Conservation (phyloP, 179 eudicot genomes). For the Carnegiea gigantea region DNA sequence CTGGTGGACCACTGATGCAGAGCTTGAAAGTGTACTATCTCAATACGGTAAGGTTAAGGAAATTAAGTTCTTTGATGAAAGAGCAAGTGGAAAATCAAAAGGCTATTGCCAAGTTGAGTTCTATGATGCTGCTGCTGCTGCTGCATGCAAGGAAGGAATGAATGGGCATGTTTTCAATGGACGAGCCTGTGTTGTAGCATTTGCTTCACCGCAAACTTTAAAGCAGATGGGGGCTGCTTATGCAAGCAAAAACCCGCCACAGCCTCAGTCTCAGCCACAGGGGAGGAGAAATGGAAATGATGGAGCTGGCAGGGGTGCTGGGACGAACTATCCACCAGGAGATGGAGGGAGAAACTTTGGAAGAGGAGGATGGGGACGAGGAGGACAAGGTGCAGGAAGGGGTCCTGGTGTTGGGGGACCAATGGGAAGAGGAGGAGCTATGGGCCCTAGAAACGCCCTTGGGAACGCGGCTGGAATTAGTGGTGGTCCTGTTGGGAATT, state of each 20-base stretch:
- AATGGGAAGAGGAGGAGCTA: constrained; percentile 44
- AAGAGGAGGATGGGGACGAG: constrained; percentile 47
- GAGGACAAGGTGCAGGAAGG: constrained; percentile 36
- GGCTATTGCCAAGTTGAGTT: constrained; percentile 98
- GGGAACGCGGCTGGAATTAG: constrained; percentile 35
- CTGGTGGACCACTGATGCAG: constrained; percentile 99
- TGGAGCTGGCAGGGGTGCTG: constrained; percentile 52
- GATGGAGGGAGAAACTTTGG: constrained; percentile 42
- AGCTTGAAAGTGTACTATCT: constrained; percentile 68
- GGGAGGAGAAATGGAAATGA: constrained; percentile 49
- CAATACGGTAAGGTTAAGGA: constrained; percentile 88
- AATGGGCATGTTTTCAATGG: constrained; percentile 81
- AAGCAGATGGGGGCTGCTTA: constrained; percentile 80
- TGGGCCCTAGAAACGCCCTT: constrained; percentile 38
- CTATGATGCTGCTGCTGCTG: constrained; percentile 59
- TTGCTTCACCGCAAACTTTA: constrained; percentile 81
- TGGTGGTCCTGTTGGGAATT: constrained; percentile 42
- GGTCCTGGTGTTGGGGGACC: constrained; percentile 43
- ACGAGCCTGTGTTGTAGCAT: constrained; percentile 85
- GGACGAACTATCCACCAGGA: constrained; percentile 33
- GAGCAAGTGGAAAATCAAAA: constrained; percentile 97
- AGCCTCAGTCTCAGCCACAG: constrained; percentile 45
- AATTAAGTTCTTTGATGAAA: constrained; percentile 88
- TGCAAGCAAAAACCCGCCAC: constrained; percentile 59
- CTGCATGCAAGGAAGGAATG: constrained; percentile 91